These are phyloP conservation scores for Globisporangium megalacanthum DNA, from an alignment of 352 stramenopile species.

Conservation along the genomic window DNA sequence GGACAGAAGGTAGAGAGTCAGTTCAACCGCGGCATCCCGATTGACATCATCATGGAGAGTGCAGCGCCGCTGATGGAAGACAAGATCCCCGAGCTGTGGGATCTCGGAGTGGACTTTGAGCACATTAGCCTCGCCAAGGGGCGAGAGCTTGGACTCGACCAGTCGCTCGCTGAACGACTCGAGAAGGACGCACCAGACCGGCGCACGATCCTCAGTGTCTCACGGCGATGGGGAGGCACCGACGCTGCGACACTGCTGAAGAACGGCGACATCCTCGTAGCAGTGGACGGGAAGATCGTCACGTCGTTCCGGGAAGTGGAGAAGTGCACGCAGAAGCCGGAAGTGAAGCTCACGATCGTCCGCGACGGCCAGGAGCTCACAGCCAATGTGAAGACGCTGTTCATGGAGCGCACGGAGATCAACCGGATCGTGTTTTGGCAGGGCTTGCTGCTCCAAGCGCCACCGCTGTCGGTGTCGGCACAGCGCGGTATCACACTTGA, in stretches of 20 bases:
- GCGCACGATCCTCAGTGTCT: constrained; percentile 77
- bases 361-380: constrained; percentile 68
- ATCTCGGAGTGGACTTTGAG: constrained; percentile 83
- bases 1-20: constrained; percentile 80
- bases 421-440: constrained; percentile 91
- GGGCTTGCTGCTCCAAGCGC: constrained; percentile 84
- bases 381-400: constrained; percentile 69
- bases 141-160: constrained; percentile 79
- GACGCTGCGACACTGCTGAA: constrained; percentile 60
- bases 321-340: constrained; percentile 66
- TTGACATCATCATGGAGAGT: constrained; percentile 87
- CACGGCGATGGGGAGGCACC: constrained; percentile 69
- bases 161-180: constrained; percentile 69
- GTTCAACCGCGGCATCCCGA: constrained; percentile 83
- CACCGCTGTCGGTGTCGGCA: constrained; percentile 81
- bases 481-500: constrained; percentile 79
- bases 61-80: constrained; percentile 65
- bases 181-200: constrained; percentile 64
- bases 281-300: constrained; percentile 76
- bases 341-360: constrained; percentile 83
- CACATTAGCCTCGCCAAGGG: constrained; percentile 87
- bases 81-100: constrained; percentile 66
- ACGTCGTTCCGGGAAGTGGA: constrained; percentile 87
- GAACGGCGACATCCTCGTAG: constrained; percentile 85
- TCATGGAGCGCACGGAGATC: constrained; percentile 82